Conservation (phyloP, 306 rosid species). For the Prunus dulcis region DNA sequence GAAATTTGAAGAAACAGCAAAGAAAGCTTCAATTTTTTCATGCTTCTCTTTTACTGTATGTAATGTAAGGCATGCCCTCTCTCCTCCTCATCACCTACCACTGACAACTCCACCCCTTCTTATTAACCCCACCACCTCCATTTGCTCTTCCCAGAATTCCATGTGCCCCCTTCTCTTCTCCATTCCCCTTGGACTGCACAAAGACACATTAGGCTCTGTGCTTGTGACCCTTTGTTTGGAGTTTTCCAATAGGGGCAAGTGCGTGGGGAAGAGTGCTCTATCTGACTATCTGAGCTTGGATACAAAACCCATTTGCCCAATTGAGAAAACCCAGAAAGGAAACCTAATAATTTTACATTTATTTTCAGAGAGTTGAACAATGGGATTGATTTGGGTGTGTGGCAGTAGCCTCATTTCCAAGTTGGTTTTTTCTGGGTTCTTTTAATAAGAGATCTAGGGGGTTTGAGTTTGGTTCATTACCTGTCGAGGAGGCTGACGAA, state of each 20-base stretch:
- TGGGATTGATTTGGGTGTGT: constrained; percentile 35
- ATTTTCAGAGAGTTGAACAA: constrained; percentile 26
- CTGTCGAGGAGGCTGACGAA: constrained; percentile 25
- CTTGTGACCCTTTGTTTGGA: constrained; percentile 14
- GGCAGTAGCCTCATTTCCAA: constrained; percentile 24
- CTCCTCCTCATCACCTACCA: constrained; percentile 60
- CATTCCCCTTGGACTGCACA: constrained; percentile 36
- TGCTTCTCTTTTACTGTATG: constrained; percentile 68
- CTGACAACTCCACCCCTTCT: constrained; percentile 71
- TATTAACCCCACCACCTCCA: constrained; percentile 49
- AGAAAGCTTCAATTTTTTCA: constrained; percentile 46
- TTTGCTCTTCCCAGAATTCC: constrained; percentile 36
- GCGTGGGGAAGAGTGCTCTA: neutral
- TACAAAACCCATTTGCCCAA: constrained; percentile 24
- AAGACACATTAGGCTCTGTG: constrained; percentile 24
- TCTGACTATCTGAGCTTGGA: constrained; percentile 18
- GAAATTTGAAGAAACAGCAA: constrained; percentile 74
- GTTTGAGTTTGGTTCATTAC: constrained; percentile 27
- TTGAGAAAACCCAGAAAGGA: constrained; percentile 37
- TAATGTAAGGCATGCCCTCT: constrained; percentile 33
- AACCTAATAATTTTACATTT: neutral
- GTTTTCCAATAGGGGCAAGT: constrained; percentile 11
- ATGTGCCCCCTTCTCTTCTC: constrained; percentile 36
- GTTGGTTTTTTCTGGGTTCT: constrained; percentile 19
- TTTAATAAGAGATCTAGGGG: constrained; percentile 39